phyloP scores from a whole-genome alignment of 129 eudicot species.

The Pittosporum tobira region DNA sequence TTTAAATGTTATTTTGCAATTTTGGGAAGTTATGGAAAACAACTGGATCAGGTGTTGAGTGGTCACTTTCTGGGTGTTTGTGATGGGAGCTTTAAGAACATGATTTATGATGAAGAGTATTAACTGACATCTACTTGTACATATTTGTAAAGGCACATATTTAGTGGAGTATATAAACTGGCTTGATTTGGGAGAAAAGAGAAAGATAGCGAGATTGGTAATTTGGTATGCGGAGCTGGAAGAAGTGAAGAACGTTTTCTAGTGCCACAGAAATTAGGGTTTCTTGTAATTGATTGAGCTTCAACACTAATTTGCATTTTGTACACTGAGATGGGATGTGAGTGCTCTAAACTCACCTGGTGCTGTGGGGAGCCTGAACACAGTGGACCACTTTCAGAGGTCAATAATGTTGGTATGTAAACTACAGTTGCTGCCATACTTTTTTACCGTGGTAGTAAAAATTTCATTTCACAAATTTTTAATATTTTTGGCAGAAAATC shows the following conservation, averaged over 20 bases:
- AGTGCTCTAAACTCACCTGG: slow-evolving; percentile 40
- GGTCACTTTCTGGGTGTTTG: background rate
- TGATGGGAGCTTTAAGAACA: background rate
- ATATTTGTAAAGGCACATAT: background rate
- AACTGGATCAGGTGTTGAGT: background rate
- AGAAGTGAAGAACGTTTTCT: slow-evolving; percentile 11
- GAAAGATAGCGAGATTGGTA: background rate
- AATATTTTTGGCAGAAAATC: slow-evolving; percentile 32
- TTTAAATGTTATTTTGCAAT: background rate
- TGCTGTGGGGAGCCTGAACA: slow-evolving; percentile 48
- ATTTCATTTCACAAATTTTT: background rate
- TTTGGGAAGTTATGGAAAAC: background rate
- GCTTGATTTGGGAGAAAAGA: background rate
- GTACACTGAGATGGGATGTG: slow-evolving; percentile 45
- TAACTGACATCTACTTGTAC: too few species aligned
- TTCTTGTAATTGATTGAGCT: slow-evolving; percentile 9
- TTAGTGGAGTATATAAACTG: background rate
- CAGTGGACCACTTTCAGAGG: slow-evolving; percentile 35
- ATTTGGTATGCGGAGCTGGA: slow-evolving; percentile 4
- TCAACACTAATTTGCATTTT: slow-evolving; percentile 8
- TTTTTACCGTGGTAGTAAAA: slow-evolving; percentile 1
- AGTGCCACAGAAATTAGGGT: slow-evolving; percentile 8
- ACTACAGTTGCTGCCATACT: background rate
- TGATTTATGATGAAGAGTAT: too few species aligned
- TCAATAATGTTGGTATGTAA: slow-evolving; percentile 36